Percentiles rank a stretch among this genome's conserved stretches.
Conservation (phyloP, 495 filamentous ascomycete species). For the Chaetomidium leptoderma region DNA sequence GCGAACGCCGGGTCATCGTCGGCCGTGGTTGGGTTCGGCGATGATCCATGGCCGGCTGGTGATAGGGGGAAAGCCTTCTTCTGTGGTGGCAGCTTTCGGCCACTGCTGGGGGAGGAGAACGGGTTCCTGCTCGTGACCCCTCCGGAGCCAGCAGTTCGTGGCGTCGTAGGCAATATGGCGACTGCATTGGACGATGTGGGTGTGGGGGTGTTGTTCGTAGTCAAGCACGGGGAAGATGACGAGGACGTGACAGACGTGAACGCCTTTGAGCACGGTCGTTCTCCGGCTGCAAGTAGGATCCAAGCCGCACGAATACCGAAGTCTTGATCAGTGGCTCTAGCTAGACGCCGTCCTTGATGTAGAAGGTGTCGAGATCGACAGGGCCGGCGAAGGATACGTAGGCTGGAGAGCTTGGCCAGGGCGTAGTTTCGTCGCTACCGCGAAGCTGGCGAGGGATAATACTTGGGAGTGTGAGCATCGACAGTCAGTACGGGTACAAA, state of each 20-base stretch:
- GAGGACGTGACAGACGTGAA: slow-evolving; percentile 4
- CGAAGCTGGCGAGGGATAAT: slow-evolving; percentile 2
- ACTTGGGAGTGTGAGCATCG: background rate
- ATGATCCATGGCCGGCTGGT: background rate
- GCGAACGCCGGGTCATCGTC: no score
- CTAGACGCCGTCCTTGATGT: slow-evolving; percentile 4
- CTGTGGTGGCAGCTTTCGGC: background rate
- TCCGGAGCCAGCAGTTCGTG: background rate
- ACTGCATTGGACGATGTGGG: background rate
- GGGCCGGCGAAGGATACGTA: slow-evolving; percentile 1
- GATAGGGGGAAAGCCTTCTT: background rate
- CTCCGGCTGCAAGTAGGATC: background rate
- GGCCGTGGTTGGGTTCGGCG: no score
- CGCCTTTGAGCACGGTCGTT: slow-evolving; percentile 5
- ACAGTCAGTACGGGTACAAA: background rate
- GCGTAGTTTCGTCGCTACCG: background rate
- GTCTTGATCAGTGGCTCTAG: background rate
- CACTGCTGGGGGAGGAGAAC: background rate
- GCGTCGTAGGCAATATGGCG: background rate
- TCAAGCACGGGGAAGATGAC: background rate
- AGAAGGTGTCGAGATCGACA: slow-evolving; percentile 3
- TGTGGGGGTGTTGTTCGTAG: background rate
- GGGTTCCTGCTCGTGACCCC: slow-evolving; percentile 2
- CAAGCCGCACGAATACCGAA: background rate
- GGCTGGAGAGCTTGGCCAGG: background rate